A percentile compares a stretch with the other conserved stretches of the same genome.
Evolutionary conservation across 768 basidiomycete genomes (phyloP).

Genomic region (Termitomyces sp.): DNA sequence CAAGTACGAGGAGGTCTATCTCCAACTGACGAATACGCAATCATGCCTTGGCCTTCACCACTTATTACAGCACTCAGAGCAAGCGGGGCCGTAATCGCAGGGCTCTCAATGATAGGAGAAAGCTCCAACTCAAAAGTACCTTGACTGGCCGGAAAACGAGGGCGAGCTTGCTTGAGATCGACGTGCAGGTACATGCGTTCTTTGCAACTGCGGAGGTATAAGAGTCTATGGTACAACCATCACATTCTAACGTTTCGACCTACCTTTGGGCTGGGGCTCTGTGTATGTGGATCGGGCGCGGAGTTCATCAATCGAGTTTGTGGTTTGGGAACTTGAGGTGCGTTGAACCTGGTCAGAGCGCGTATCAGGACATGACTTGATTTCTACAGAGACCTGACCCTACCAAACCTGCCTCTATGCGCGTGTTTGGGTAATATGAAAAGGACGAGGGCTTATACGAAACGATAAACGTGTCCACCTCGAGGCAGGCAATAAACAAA

Average conservation of each 20-base stretch:
- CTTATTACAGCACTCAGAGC: conserved; percentile 6
- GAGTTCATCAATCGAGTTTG: not conserved
- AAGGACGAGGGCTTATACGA: not conserved
- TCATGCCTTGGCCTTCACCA: not conserved
- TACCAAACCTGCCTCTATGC: no score
- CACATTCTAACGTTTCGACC: not conserved
- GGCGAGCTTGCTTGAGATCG: conserved; percentile 1
- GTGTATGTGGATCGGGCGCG: no score
- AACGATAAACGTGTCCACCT: not conserved
- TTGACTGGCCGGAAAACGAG: conserved; percentile 5
- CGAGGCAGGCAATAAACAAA: not conserved
- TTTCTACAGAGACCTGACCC: no score
- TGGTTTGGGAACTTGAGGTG: not conserved
- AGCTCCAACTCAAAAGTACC: conserved; percentile 13
- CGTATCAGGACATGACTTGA: no score
- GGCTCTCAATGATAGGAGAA: conserved; percentile 13
- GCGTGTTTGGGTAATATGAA: not conserved
- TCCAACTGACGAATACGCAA: not conserved
- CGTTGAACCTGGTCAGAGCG: not conserved
- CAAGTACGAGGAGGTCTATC: not conserved
- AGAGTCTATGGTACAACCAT: not conserved
- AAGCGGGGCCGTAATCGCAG: not conserved
- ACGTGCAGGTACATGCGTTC: not conserved
- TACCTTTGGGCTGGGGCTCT: not conserved
- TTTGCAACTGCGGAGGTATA: not conserved